Evolutionary conservation across 495 filamentous ascomycete species (phyloP), one percentile per base, ranked within the genome.

Genomic region (Cercophora samala): DNA sequence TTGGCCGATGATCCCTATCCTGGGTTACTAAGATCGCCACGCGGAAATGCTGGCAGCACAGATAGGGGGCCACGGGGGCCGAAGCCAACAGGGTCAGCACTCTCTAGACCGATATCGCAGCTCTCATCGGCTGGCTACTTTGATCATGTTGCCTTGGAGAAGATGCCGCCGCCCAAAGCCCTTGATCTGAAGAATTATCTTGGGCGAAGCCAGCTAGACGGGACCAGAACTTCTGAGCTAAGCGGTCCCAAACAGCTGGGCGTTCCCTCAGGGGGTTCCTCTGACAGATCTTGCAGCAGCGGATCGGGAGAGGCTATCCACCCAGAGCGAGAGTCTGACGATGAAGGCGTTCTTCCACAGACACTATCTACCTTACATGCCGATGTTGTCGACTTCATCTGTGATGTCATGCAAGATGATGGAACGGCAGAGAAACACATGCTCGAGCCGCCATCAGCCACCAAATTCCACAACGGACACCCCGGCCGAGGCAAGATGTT

Each of bases 351-450:
- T 46, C 73, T 82, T 18, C 82, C 82, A 0, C 80, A 84, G 68
- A 72, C 82, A 2, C 46, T 84, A 4, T 76, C 74, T 3, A 75
- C 68, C 9, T 69, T 86, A 4, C 77, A 79, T 51, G 71, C 81
- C 6, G 80, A 84, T 21, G 69, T 80, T 5, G 80, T 86, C 54
- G 82, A 84, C 42, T 80, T 85, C 64, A 70, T 85, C 32, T 85
- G 83, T 68, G 81, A 85, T 70, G 70, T 84, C 51, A 69, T 85
- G 11, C 82, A 85, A 68, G 76, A 81, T 6, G 83, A 86, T 68
- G 73, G 75, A 51, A 85, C 80, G 26, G 74, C 73, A 19, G 83
- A 86, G 68, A 75, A 74, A 17, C 81, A 83, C 65, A 68, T 80
- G 64, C 71, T 85, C 5, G 79, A 82, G 26, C 81, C 82, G 3